Conservation (phyloP, 108 stramenopile species). For the Nannochloropsis salina region DNA sequence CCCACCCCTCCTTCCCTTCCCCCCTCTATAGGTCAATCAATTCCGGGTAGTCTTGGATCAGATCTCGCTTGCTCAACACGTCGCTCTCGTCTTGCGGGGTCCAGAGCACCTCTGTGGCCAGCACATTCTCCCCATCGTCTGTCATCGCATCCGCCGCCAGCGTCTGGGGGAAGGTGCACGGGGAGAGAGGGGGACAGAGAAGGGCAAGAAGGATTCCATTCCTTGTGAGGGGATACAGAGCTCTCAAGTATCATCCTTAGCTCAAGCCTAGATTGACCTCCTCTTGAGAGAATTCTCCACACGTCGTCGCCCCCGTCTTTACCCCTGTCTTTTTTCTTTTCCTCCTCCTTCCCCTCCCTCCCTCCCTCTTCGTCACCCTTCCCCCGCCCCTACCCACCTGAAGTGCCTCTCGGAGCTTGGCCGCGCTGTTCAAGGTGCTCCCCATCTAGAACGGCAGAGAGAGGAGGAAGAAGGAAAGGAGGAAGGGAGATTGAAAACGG, state of each 20-base stretch:
- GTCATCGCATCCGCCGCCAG: slow-evolving; percentile 33
- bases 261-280: too few species aligned
- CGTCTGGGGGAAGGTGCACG: slow-evolving; percentile 26
- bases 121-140: slow-evolving; percentile 45
- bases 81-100: slow-evolving; percentile 46
- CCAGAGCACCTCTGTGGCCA: slow-evolving; percentile 46
- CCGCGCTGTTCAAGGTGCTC: not conserved
- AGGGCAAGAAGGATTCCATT: not conserved
- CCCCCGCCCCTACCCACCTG: not conserved
- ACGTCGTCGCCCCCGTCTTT: not conserved
- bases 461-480: not conserved
- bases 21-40: slow-evolving; percentile 36
- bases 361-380: not conserved
- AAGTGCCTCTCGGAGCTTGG: not conserved
- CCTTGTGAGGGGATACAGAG: not conserved
- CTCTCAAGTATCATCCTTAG: too few species aligned
- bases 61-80: slow-evolving; percentile 30
- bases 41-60: slow-evolving; percentile 45
- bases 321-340: not conserved
- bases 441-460: not conserved
- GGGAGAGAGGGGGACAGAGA: not conserved
- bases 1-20: not conserved
- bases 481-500: not conserved
- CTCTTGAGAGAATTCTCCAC: too few species aligned
- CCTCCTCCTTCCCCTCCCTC: not conserved